Conservation (phyloP, 345 rosid species). For the Mercurialis annua region DNA sequence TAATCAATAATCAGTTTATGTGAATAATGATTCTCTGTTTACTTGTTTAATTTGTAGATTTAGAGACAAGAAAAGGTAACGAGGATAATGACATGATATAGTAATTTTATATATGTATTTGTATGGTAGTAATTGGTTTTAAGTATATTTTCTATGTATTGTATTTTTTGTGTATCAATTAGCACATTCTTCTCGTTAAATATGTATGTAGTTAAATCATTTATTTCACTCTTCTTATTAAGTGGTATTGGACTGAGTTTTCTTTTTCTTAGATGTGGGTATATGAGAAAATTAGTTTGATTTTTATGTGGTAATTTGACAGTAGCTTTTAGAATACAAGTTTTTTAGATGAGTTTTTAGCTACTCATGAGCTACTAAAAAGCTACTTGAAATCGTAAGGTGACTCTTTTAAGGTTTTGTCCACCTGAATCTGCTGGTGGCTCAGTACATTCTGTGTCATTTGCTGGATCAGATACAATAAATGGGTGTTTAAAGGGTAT, state of each 20-base stretch:
- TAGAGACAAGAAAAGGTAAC: too few relatives aligned
- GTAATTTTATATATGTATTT: too few relatives aligned
- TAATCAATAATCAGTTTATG: too few relatives aligned
- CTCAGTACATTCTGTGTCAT: constrained; percentile 22
- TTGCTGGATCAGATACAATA: constrained; percentile 33
- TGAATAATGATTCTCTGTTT: too few relatives aligned
- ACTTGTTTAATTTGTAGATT: too few relatives aligned
- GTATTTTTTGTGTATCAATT: constrained; percentile 15
- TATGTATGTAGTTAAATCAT: constrained; percentile 14
- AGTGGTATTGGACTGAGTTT: background rate
- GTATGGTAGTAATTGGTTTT: background rate
- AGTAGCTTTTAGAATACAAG: too few relatives aligned
- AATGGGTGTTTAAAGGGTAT: constrained; percentile 19
- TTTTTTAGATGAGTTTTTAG: too few relatives aligned
- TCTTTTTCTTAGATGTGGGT: too few relatives aligned
- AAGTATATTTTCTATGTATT: constrained; percentile 6
- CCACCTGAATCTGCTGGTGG: constrained; percentile 37
- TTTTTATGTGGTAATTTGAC: too few relatives aligned
- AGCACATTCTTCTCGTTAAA: constrained; percentile 4
- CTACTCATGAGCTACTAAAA: too few relatives aligned
- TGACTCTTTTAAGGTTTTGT: constrained; percentile 39
- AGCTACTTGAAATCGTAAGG: constrained; percentile 44
- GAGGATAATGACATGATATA: too few relatives aligned
- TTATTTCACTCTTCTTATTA: background rate
- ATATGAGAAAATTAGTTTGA: too few relatives aligned